These are phyloP conservation scores for Entomortierella chlamydospora DNA, from an alignment of 192 early-diverging fungal species.

Conservation along the genomic window DNA sequence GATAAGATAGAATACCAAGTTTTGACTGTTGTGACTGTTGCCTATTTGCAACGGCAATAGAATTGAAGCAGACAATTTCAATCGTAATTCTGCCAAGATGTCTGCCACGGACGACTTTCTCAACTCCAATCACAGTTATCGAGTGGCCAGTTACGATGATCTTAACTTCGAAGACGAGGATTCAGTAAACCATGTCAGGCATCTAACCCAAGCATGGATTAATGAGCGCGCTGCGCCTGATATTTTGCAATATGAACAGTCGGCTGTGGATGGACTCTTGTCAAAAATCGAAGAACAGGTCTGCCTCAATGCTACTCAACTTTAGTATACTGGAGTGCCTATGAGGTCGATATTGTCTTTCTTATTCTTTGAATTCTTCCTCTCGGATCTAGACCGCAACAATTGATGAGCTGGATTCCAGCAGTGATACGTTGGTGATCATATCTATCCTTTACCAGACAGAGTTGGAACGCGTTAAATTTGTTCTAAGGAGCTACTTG, in stretches of 20 bases:
- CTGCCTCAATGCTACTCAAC: neutral
- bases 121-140: neutral
- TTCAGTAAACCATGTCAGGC: slow-evolving; percentile 51
- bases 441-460: slow-evolving; percentile 68
- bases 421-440: slow-evolving; percentile 61
- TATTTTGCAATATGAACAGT: slow-evolving; percentile 63
- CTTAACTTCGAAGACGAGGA: neutral
- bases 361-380: neutral
- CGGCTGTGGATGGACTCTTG: slow-evolving; percentile 58
- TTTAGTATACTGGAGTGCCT: neutral
- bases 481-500: slow-evolving; percentile 71
- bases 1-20: too few species aligned
- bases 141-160: neutral
- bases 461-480: slow-evolving; percentile 77
- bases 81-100: neutral
- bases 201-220: slow-evolving; percentile 71
- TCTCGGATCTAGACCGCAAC: slow-evolving; percentile 41
- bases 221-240: slow-evolving; percentile 78
- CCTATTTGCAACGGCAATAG: too few species aligned
- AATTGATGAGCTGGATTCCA: slow-evolving; percentile 47
- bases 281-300: slow-evolving; percentile 72
- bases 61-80: neutral
- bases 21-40: too few species aligned
- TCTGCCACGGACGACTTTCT: slow-evolving; percentile 16
- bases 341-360: neutral